Percentiles rank a stretch among this genome's conserved stretches.
Evolutionary conservation across 2,329 filamentous ascomycete genomes (phyloP).

Genomic region (Pezicula rhizophila): DNA sequence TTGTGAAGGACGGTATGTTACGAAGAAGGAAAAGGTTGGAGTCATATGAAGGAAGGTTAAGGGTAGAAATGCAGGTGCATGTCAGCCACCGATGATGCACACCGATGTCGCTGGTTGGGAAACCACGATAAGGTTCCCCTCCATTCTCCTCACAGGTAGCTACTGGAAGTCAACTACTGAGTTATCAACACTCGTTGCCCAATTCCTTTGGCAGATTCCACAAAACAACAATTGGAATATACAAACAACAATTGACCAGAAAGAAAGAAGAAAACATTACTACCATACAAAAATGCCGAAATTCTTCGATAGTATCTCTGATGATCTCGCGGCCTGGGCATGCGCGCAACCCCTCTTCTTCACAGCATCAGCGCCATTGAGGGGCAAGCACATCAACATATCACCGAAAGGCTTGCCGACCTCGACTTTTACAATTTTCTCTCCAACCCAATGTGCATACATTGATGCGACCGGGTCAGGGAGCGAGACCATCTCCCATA

Average conservation of each 20-base stretch:
- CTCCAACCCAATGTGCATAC: conserved; percentile 54
- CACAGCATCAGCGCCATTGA: conserved; percentile 64
- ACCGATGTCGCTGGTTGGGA: neutral
- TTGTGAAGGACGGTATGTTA: neutral
- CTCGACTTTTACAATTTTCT: conserved; percentile 55
- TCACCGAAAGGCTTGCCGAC: conserved; percentile 69
- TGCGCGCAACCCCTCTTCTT: conserved; percentile 68
- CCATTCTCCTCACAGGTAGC: neutral
- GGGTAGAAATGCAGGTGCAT: no score
- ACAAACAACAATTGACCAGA: neutral
- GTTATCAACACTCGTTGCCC: neutral
- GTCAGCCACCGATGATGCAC: no score
- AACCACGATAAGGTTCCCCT: neutral
- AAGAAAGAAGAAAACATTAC: neutral
- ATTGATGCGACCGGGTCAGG: conserved; percentile 71
- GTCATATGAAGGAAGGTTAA: no score
- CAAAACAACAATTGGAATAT: neutral
- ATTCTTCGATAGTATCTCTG: conserved; percentile 49
- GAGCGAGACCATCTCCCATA: conserved; percentile 68
- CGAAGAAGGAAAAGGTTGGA: neutral
- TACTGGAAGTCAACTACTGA: neutral
- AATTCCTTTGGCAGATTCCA: neutral
- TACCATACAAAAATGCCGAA: conserved; percentile 45
- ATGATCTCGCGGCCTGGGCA: conserved; percentile 56
- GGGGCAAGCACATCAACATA: conserved; percentile 65